phyloP scores from a whole-genome alignment of 2,329 filamentous ascomycete species.

The Orbilia javanica region DNA sequence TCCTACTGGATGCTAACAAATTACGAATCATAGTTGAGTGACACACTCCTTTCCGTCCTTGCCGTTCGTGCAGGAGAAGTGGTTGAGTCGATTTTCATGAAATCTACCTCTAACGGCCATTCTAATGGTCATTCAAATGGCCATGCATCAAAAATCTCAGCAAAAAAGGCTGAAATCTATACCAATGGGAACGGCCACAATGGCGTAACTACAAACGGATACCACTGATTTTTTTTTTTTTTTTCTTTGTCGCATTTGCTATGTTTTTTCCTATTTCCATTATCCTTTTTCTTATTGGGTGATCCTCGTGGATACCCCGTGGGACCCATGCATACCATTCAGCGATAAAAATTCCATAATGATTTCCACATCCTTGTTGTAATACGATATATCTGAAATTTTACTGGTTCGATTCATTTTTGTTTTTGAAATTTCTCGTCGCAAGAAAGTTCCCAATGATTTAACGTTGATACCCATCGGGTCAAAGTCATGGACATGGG shows the following conservation, averaged over 20 bases:
- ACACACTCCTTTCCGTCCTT: conserved; percentile 83
- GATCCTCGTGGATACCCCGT: conserved; percentile 1
- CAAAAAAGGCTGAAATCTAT: conserved; percentile 38
- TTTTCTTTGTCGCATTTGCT: conserved; percentile 14
- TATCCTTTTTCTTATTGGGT: conserved; percentile 21
- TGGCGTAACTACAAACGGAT: conserved; percentile 47
- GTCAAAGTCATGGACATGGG: conserved; percentile 2
- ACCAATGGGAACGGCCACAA: conserved; percentile 46
- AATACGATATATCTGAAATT: conserved; percentile 51
- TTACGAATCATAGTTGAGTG: conserved; percentile 73
- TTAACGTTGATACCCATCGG: conserved; percentile 10
- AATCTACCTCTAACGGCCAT: conserved; percentile 25
- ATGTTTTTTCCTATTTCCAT: conserved; percentile 1
- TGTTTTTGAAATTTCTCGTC: conserved; percentile 1
- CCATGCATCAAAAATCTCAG: conserved; percentile 29
- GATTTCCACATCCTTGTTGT: conserved; percentile 22
- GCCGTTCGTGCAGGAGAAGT: conserved; percentile 82
- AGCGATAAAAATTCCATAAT: conserved; percentile 32
- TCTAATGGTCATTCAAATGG: conserved; percentile 37
- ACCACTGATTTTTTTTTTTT: conserved; percentile 48
- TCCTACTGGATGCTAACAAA: background rate
- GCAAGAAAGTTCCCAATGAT: background rate
- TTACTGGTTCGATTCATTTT: conserved; percentile 28
- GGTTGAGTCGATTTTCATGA: conserved; percentile 77
- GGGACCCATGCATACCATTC: conserved; percentile 28